Evolutionary conservation across 192 early-diverging fungal genomes (phyloP).

Genomic region (Coemansia sp.): DNA sequence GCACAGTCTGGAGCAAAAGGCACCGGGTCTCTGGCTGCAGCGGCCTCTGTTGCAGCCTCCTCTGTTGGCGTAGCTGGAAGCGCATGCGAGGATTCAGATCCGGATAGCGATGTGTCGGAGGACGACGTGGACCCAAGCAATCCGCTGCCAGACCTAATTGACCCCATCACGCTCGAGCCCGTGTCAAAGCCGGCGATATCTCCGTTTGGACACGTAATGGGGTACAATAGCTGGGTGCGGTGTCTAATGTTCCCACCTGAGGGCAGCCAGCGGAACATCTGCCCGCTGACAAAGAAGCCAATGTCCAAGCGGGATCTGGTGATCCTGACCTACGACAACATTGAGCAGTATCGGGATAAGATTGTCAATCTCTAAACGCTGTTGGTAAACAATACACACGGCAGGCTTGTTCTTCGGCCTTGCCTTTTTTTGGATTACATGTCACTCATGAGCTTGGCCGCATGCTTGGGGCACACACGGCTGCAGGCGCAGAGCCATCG

Average conservation of each 20-base stretch:
- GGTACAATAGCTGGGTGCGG: slow-evolving; percentile 83
- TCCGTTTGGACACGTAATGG: slow-evolving; percentile 90
- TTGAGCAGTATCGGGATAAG: slow-evolving; percentile 70
- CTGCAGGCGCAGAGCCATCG: neutral
- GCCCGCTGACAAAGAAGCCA: slow-evolving; percentile 92
- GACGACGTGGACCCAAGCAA: slow-evolving; percentile 59
- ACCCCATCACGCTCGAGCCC: slow-evolving; percentile 91
- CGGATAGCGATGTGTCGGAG: slow-evolving; percentile 21
- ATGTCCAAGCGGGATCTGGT: slow-evolving; percentile 88
- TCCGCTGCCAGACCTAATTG: slow-evolving; percentile 86
- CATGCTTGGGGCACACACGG: neutral
- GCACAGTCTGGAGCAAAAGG: neutral
- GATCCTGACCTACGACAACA: slow-evolving; percentile 73
- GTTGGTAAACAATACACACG: no score
- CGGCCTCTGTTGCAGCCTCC: slow-evolving; percentile 57
- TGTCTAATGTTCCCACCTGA: slow-evolving; percentile 72
- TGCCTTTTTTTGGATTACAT: neutral
- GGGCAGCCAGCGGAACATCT: slow-evolving; percentile 80
- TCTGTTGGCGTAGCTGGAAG: slow-evolving; percentile 60
- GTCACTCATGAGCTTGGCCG: neutral
- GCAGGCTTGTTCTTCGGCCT: neutral
- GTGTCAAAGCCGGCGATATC: slow-evolving; percentile 92
- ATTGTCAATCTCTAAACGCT: slow-evolving; percentile 60
- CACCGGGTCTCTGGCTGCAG: slow-evolving; percentile 42
- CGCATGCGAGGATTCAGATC: slow-evolving; percentile 67